Conservation (phyloP, 1,139 yeast genomes). For the Debaryomyces udenii region DNA sequence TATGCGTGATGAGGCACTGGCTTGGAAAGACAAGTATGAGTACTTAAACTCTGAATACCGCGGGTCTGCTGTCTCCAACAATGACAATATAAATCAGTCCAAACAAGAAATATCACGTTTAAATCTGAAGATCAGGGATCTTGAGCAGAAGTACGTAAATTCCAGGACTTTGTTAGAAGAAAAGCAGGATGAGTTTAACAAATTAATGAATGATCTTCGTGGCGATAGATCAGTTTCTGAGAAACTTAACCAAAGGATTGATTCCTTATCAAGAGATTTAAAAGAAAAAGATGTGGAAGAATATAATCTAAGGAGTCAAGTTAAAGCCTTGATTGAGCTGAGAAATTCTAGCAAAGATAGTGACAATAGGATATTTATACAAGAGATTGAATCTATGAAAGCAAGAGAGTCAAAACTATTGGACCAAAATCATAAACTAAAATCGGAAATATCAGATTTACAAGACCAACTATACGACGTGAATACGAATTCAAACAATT, state of each 20-base stretch:
- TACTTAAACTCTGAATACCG: slow-evolving; percentile 10
- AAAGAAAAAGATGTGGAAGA: slow-evolving; percentile 27
- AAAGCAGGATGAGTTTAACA: slow-evolving; percentile 17
- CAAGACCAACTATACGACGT: slow-evolving; percentile 25
- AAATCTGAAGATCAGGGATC: slow-evolving; percentile 12
- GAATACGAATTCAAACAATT: slow-evolving; percentile 18
- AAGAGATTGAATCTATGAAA: slow-evolving; percentile 24
- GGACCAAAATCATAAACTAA: slow-evolving; percentile 23
- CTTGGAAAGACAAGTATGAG: slow-evolving; percentile 15
- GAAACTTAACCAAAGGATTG: slow-evolving; percentile 16
- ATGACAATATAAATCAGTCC: slow-evolving; percentile 9
- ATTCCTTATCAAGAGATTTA: slow-evolving; percentile 21
- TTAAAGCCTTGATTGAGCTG: slow-evolving; percentile 24
- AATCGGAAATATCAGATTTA: slow-evolving; percentile 22
- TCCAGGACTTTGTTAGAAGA: slow-evolving; percentile 19
- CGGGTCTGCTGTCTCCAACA: slow-evolving; percentile 10
- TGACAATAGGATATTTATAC: slow-evolving; percentile 18
- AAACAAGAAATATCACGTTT: slow-evolving; percentile 15
- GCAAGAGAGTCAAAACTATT: slow-evolving; percentile 21
- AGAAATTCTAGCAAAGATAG: slow-evolving; percentile 11
- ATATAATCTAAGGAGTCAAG: slow-evolving; percentile 25
- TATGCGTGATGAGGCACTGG: slow-evolving; percentile 8
- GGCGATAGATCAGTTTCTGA: slow-evolving; percentile 6
- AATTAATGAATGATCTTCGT: slow-evolving; percentile 11
- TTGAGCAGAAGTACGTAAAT: slow-evolving; percentile 14